Conservation (phyloP, 805 yeast genomes). For the Myxozyma neotropica region DNA sequence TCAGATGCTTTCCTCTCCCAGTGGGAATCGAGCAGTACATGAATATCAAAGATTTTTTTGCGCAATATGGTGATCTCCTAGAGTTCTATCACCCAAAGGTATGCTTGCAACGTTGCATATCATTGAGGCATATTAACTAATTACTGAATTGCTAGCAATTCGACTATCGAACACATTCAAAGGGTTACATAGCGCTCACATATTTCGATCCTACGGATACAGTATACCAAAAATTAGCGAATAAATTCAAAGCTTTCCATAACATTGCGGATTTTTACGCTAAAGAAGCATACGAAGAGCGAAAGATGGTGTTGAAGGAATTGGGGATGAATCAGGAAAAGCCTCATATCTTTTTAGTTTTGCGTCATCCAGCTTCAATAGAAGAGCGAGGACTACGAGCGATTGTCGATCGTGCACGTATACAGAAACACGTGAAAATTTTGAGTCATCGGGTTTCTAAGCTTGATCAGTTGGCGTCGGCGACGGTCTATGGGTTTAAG, state of each 20-base stretch:
- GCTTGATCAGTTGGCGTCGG: background rate
- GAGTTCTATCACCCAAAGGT: constrained; percentile 4
- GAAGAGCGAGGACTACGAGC: background rate
- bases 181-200: constrained; percentile 1
- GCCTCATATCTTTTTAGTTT: background rate
- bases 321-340: background rate
- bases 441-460: background rate
- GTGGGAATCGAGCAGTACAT: background rate
- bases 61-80: constrained; percentile 3
- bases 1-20: constrained; percentile 10
- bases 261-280: background rate
- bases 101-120: background rate
- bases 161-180: background rate
- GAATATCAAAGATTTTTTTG: background rate
- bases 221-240: background rate
- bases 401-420: background rate
- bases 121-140: no score
- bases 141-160: background rate
- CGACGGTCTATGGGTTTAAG: background rate
- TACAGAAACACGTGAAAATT: background rate
- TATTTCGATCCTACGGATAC: constrained; percentile 4
- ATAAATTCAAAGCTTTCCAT: background rate
- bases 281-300: background rate
- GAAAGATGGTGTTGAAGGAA: background rate
- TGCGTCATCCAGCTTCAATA: background rate